Evolutionary conservation across 768 basidiomycete genomes (phyloP).

Genomic region (Lactarius sanguifluus): DNA sequence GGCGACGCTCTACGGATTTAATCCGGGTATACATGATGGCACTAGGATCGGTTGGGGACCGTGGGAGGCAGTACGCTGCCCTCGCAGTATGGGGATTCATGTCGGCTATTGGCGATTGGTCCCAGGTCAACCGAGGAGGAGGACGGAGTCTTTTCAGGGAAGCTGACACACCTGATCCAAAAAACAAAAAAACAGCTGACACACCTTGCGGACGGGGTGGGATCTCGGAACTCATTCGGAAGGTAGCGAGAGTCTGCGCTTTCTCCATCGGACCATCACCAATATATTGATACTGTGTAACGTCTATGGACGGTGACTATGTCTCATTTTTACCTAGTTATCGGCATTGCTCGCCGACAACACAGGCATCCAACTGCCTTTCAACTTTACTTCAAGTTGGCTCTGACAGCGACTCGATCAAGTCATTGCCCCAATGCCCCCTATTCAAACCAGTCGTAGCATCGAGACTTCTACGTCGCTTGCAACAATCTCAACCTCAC

Average conservation of each 20-base stretch:
- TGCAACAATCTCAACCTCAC: too few relatives aligned
- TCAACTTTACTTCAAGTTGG: too few relatives aligned
- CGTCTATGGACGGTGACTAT: neutral
- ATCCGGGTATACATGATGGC: neutral
- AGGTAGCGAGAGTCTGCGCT: neutral
- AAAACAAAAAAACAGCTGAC: too few relatives aligned
- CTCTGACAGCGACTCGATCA: too few relatives aligned
- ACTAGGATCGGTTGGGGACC: too few relatives aligned
- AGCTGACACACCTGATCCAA: neutral
- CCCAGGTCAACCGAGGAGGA: neutral
- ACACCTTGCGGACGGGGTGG: slow-evolving; percentile 5
- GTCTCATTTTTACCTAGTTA: neutral
- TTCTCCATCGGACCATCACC: neutral
- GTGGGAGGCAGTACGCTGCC: neutral
- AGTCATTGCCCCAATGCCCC: too few relatives aligned
- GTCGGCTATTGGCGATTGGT: too few relatives aligned
- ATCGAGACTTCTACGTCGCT: too few relatives aligned
- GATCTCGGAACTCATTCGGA: slow-evolving; percentile 18
- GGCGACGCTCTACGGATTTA: neutral
- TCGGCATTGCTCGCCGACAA: neutral
- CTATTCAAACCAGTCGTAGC: too few relatives aligned
- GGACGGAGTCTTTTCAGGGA: too few relatives aligned
- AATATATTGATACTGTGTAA: neutral
- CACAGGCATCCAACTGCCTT: too few relatives aligned
- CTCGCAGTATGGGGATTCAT: too few relatives aligned